phyloP scores from a whole-genome alignment of 2,329 filamentous ascomycete species.

The Stagonosporopsis tanaceti region DNA sequence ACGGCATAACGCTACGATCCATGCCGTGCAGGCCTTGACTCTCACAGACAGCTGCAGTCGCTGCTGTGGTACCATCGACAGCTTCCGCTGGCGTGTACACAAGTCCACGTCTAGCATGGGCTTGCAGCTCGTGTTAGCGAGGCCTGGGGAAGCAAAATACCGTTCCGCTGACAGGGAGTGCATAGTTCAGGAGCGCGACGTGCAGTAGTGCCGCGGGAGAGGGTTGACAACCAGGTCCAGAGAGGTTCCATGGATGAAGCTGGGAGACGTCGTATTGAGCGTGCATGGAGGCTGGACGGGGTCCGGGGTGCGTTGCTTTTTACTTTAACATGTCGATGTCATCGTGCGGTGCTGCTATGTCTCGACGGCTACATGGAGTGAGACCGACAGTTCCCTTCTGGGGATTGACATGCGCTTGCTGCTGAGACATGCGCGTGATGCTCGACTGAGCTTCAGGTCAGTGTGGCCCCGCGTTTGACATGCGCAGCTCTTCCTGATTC shows the following conservation, averaged over 20 bases:
- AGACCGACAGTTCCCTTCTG: constrained; percentile 10
- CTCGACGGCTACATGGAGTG: constrained; percentile 13
- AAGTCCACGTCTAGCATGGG: constrained; percentile 13
- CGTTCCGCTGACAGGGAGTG: constrained; percentile 14
- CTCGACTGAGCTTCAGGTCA: neutral
- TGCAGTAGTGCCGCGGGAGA: constrained; percentile 12
- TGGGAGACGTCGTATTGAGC: constrained; percentile 9
- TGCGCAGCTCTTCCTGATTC: neutral
- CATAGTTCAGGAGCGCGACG: constrained; percentile 3
- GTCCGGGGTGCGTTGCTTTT: constrained; percentile 14
- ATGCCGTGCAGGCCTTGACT: constrained; percentile 3
- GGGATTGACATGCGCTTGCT: neutral
- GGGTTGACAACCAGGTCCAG: neutral
- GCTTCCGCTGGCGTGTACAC: constrained; percentile 17
- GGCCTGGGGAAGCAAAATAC: constrained; percentile 11
- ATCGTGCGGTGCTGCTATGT: neutral
- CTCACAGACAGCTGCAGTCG: constrained; percentile 10
- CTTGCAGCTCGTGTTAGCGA: constrained; percentile 20
- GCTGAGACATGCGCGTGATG: neutral
- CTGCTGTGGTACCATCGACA: constrained; percentile 10
- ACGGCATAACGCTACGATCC: constrained; percentile 1
- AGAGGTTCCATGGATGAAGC: constrained; percentile 10
- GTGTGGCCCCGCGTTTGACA: neutral
- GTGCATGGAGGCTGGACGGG: constrained; percentile 10
- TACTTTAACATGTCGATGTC: neutral